Evolutionary conservation across 805 yeast species (phyloP), one percentile per base, ranked within the genome.

Genomic region (Candida tallmaniae): DNA sequence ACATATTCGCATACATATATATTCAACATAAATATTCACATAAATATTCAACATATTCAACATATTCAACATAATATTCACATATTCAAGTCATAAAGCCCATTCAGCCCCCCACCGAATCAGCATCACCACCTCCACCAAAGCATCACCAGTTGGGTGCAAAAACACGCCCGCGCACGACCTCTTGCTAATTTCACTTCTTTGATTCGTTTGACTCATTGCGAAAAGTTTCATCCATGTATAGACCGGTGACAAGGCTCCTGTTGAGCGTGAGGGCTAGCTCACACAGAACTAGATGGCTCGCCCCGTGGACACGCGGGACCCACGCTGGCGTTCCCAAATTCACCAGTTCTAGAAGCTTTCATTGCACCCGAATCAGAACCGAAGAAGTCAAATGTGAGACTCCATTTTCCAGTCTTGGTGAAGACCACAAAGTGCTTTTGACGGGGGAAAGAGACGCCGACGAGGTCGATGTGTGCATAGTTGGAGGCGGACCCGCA

Each of bases 401-500:
- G 10, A 10, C 10, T 7, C 23, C 23, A 7, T 20, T 20, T 20
- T 8, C 29, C 13, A 27, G 9, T 6, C 19, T 27, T 5, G 18
- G 6, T 5, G 6, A 11, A 8, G 29, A 15, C 6, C 19, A 27
- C 7, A 27, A 24, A 16, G 27, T 5, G 28, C 37, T 62, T 4
- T 58, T 81, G 11, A 64, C 65, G 1, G 81, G 76, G 41, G 85
- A 80, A 42, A 68, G 97, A 37, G 95, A 84, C 5, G 74, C 70
- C 10, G 98, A 93, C 52, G 74, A 76, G 21, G 96, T 86, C 18
- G 98, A 93, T 57, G 95, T 93, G 15, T 84, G 95, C 50, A 87
- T 93, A 33, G 95, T 93, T 2, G 98, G 98, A 27, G 97, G 95
- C 23, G 98, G 98, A 0, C 97, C 97, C 5, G 94, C 97, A 1